Percentiles rank a stretch among this genome's conserved stretches.
phyloP scores from a whole-genome alignment of 2,329 filamentous ascomycete species.

The Aspergillus ochraceoroseus region DNA sequence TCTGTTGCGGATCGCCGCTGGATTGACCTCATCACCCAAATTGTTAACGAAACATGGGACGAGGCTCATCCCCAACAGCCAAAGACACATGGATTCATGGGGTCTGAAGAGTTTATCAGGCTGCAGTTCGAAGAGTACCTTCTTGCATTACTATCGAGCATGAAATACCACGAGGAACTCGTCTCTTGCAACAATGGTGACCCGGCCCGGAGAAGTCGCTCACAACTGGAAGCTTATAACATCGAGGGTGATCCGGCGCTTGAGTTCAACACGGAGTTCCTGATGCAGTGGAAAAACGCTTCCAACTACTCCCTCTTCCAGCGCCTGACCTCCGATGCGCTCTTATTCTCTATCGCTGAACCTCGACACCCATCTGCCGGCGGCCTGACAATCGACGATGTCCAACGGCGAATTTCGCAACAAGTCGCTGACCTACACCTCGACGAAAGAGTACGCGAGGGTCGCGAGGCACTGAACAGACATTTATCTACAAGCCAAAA shows the following conservation, averaged over 20 bases:
- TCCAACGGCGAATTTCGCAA: constrained; percentile 81
- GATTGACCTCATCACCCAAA: constrained; percentile 93
- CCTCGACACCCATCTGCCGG: constrained; percentile 91
- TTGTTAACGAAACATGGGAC: constrained; percentile 95
- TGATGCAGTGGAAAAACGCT: constrained; percentile 80
- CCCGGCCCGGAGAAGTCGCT: constrained; percentile 37
- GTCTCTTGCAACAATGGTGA: constrained; percentile 46
- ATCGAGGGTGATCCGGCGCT: constrained; percentile 75
- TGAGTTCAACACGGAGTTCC: constrained; percentile 80
- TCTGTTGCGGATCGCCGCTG: constrained; percentile 85
- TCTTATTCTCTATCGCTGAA: constrained; percentile 91
- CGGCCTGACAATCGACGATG: constrained; percentile 86
- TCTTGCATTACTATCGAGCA: constrained; percentile 76
- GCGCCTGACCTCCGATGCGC: constrained; percentile 65
- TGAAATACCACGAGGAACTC: constrained; percentile 79
- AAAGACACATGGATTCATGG: constrained; percentile 91
- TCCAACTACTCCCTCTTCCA: constrained; percentile 92
- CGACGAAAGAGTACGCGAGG: constrained; percentile 80
- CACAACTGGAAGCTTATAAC: constrained; percentile 53
- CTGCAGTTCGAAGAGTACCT: constrained; percentile 97
- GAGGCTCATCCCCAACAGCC: constrained; percentile 80
- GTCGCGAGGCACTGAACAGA: constrained; percentile 78
- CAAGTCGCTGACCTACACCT: constrained; percentile 92
- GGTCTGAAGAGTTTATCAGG: constrained; percentile 94
- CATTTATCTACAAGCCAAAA: constrained; percentile 83